Percentiles rank a stretch among this genome's conserved stretches.
Evolutionary conservation across 2,329 filamentous ascomycete species (phyloP).

Genomic region (Ophiostoma perfectum): DNA sequence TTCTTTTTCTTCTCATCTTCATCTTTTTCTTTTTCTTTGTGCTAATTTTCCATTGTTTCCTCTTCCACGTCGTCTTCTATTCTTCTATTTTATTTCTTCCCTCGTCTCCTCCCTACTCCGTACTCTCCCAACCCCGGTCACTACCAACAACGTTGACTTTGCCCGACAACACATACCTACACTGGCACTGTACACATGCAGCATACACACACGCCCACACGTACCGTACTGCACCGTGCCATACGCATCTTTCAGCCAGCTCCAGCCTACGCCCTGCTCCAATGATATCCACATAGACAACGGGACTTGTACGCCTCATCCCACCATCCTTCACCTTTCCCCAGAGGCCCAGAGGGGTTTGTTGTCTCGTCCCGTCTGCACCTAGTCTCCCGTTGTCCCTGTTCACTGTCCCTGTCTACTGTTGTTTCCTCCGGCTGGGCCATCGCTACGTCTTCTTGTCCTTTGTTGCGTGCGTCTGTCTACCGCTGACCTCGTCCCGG

Average conservation of each 20-base stretch:
- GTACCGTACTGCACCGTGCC: background rate
- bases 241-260: background rate
- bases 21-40: background rate
- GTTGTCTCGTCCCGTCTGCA: background rate
- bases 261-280: background rate
- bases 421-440: no score
- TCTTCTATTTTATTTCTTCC: background rate
- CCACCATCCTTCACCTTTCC: slow-evolving; percentile 6
- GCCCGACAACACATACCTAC: background rate
- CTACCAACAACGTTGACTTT: slow-evolving; percentile 9
- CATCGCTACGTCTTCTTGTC: background rate
- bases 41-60: background rate
- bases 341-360: background rate
- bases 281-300: background rate
- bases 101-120: background rate
- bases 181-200: background rate
- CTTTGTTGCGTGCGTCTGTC: background rate
- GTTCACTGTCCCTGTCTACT: no score
- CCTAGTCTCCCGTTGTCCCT: background rate
- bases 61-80: background rate
- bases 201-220: background rate
- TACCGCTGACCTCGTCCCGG: background rate
- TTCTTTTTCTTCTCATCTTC: background rate
- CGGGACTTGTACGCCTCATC: slow-evolving; percentile 8
- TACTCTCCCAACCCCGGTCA: background rate